Evolutionary conservation across 2,329 filamentous ascomycete genomes (phyloP).

Genomic region (Calonectria fujianensis): DNA sequence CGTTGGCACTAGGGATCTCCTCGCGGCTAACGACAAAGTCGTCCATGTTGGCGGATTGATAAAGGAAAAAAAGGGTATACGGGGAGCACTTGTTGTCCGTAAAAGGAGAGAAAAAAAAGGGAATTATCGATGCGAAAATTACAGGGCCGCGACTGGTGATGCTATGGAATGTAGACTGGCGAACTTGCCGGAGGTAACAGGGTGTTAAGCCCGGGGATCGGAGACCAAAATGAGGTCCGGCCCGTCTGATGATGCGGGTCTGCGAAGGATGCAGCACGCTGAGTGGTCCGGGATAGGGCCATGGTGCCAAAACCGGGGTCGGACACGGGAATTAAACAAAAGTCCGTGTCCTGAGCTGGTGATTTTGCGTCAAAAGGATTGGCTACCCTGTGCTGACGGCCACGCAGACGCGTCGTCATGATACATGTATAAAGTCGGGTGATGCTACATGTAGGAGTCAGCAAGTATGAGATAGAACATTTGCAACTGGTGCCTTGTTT

Average conservation of each 20-base stretch:
- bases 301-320: neutral
- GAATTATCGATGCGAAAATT: neutral
- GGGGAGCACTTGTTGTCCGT: neutral
- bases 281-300: neutral
- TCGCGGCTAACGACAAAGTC: constrained; percentile 48
- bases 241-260: neutral
- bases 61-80: neutral
- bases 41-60: constrained; percentile 41
- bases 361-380: constrained; percentile 1
- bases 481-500: neutral
- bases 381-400: constrained; percentile 6
- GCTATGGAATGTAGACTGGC: constrained; percentile 19
- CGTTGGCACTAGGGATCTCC: neutral
- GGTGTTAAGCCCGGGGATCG: constrained; percentile 46
- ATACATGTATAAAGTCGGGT: neutral
- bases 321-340: neutral
- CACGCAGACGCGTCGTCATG: constrained; percentile 1
- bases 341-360: constrained; percentile 5
- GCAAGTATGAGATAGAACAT: neutral
- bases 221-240: constrained; percentile 41
- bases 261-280: neutral
- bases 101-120: neutral
- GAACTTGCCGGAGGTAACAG: constrained; percentile 37
- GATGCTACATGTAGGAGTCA: neutral
- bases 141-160: neutral